Base-by-base conservation (phyloP, 371 early-diverging fungal genomes). In the Mortierella sp. region DNA sequence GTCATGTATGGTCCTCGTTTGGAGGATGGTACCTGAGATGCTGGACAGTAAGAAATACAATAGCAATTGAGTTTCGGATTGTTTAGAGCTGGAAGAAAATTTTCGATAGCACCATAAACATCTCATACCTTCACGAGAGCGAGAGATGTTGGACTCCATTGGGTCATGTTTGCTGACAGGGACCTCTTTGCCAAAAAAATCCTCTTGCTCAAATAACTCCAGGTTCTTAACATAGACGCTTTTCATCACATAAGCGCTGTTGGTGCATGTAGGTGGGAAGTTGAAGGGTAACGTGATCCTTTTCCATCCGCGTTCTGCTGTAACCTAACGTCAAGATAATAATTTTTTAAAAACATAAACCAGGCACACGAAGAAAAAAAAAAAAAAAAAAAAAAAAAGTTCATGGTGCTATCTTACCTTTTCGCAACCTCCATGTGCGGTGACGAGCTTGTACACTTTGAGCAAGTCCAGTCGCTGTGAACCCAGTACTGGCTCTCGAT, bases 261-360 rank as follows among this genome's bases (percentile, higher is more conserved):
- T 96, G 28, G 95, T 96, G 81, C 96, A 95, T 13, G 95, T 96
- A 11, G 91, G 83, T 7, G 96, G 94, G 64, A 96, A 92, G 69
- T 94, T 88, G 80, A 96, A 94, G 0, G 92, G 92, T 65, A 89
- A 85, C 53, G 92, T 88, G 19, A 95, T 89, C 81, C 92, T 88
- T 71, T 92, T 93, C 96, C 96, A 95, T 16, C 92, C 91, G 50
- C 94, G 90, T 58, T 93, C 92, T 40, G 86, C 78, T 8, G 94
- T 92, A 24, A 95, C 94, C 93, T 92, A 76, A 36, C 32, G 0
- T 15, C 22, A 21, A 15, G 45, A 11, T 32, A 9, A 65, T 15
- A 33, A 2, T 8, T 63, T 50, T 7, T 38, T 32, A 16, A 40
- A 16, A 22, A 36, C 9, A 62, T 45, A 32, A 16, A 55, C 9